Percentiles rank a stretch among this genome's conserved stretches.
Conservation (phyloP, 352 stramenopile genomes). For the Phytophthora foliorum region DNA sequence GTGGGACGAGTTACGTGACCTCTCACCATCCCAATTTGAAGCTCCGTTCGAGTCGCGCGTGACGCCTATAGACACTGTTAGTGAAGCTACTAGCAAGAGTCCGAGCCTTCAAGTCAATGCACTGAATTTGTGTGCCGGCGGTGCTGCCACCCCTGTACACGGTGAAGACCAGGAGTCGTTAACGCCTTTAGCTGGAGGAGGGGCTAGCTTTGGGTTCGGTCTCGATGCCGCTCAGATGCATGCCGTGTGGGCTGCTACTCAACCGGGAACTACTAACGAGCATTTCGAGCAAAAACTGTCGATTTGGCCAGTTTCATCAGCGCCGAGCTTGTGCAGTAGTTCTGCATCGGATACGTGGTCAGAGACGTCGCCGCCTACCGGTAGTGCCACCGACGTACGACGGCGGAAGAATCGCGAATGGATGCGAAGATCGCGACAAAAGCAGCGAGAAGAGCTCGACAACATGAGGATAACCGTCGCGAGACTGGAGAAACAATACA, state of each 20-base stretch:
- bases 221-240: neutral
- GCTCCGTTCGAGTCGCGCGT: slow-evolving; percentile 7
- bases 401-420: slow-evolving; percentile 54
- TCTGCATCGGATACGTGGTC: slow-evolving; percentile 1
- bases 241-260: slow-evolving; percentile 9
- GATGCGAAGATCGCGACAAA: slow-evolving; percentile 46
- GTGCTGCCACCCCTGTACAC: neutral
- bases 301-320: slow-evolving; percentile 3
- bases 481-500: slow-evolving; percentile 48
- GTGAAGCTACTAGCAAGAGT: slow-evolving; percentile 10
- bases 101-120: neutral
- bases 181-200: neutral
- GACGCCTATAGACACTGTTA: slow-evolving; percentile 8
- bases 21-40: slow-evolving; percentile 1
- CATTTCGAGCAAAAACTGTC: slow-evolving; percentile 1
- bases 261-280: neutral
- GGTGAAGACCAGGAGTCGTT: neutral
- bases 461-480: slow-evolving; percentile 44
- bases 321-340: neutral
- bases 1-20: slow-evolving; percentile 21
- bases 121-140: neutral
- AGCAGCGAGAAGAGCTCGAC: slow-evolving; percentile 43
- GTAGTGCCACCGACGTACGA: slow-evolving; percentile 26
- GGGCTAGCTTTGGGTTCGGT: slow-evolving; percentile 1
- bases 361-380: slow-evolving; percentile 8